phyloP scores from a whole-genome alignment of 2,329 filamentous ascomycete species.

The Aspergillus tubingensis region DNA sequence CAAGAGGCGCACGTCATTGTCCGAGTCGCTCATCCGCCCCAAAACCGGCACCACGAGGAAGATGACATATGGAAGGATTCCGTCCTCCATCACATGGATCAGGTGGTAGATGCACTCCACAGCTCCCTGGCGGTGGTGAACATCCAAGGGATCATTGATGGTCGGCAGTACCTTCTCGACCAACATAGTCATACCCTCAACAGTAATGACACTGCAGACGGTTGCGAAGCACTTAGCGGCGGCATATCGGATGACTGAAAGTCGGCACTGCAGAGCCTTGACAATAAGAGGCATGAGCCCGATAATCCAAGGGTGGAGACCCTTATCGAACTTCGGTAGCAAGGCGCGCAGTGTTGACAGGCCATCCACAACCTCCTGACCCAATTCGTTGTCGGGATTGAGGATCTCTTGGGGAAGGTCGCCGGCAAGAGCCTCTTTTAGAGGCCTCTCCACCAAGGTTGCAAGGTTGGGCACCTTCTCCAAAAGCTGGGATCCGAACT shows the following conservation, averaged over 20 bases:
- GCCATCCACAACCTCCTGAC: constrained; percentile 91
- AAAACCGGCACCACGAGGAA: constrained; percentile 97
- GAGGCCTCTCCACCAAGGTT: constrained; percentile 76
- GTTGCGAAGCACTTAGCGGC: constrained; percentile 97
- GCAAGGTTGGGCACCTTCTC: constrained; percentile 81
- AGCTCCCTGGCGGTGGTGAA: constrained; percentile 86
- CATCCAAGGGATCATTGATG: constrained; percentile 85
- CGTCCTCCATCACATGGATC: constrained; percentile 97
- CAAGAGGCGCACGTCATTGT: constrained; percentile 90
- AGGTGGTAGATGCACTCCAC: constrained; percentile 96
- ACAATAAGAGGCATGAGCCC: constrained; percentile 81
- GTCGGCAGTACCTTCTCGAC: constrained; percentile 91
- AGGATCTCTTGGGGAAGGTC: constrained; percentile 72
- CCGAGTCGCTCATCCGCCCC: constrained; percentile 96
- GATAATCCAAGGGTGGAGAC: constrained; percentile 78
- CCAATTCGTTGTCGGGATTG: constrained; percentile 72
- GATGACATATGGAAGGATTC: constrained; percentile 94
- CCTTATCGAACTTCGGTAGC: constrained; percentile 79
- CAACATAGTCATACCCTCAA: constrained; percentile 92
- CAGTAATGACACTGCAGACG: constrained; percentile 92
- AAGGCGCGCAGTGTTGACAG: constrained; percentile 90
- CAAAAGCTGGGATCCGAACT: constrained; percentile 76
- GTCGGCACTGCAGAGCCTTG: constrained; percentile 79
- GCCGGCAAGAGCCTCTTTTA: constrained; percentile 71
- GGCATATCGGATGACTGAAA: constrained; percentile 93